Conservation (phyloP, 345 rosid species). For the Punica granatum region DNA sequence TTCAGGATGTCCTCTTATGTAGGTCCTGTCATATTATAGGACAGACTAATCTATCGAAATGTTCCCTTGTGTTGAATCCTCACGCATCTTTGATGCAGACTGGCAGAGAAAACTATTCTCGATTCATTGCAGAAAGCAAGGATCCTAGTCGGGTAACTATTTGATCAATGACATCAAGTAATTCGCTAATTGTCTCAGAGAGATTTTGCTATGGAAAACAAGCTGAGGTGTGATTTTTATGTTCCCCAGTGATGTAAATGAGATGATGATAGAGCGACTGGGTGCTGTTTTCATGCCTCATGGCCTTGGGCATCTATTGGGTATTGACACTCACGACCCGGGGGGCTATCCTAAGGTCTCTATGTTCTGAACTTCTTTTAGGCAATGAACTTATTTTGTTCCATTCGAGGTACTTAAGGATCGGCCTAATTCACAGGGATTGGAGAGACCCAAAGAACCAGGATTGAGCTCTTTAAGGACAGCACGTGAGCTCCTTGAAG, state of each 20-base stretch:
- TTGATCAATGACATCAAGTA: slow-evolving; percentile 1
- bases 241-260: slow-evolving; percentile 49
- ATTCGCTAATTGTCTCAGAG: slow-evolving; percentile 9
- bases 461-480: slow-evolving; percentile 81
- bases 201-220: background rate
- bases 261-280: slow-evolving; percentile 70
- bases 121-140: slow-evolving; percentile 60
- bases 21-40: background rate
- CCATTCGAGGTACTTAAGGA: slow-evolving; percentile 2
- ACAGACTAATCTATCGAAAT: background rate
- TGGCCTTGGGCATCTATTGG: slow-evolving; percentile 90
- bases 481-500: slow-evolving; percentile 56
- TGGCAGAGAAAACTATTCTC: slow-evolving; percentile 73
- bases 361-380: background rate
- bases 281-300: slow-evolving; percentile 97
- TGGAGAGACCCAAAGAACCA: slow-evolving; percentile 57
- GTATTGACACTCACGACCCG: slow-evolving; percentile 91
- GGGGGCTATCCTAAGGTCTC: slow-evolving; percentile 76
- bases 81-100: slow-evolving; percentile 27
- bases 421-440: slow-evolving; percentile 38
- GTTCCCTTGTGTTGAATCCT: background rate
- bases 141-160: slow-evolving; percentile 59
- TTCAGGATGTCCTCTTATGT: background rate
- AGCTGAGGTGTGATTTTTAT: slow-evolving; percentile 2
- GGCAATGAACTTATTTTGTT: background rate